A percentile compares a stretch with the other conserved stretches of the same genome.
Evolutionary conservation across 345 rosid species (phyloP).

Genomic region (Tarenaya hassleriana): DNA sequence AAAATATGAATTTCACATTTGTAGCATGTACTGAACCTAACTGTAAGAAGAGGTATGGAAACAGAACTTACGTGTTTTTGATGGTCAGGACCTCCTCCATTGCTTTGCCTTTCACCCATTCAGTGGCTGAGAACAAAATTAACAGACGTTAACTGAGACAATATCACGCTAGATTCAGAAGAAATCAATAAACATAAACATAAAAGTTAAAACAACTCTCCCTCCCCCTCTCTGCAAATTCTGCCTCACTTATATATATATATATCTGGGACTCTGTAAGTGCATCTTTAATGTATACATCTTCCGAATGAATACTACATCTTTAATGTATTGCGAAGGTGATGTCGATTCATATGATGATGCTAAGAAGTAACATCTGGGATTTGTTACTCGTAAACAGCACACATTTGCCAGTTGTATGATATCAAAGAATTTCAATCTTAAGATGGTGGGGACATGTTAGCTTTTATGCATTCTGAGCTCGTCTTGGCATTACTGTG

Average conservation of each 20-base stretch:
- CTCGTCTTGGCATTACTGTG: too few relatives aligned
- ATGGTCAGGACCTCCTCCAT: conserved; percentile 88
- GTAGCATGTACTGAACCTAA: background rate
- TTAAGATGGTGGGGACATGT: too few relatives aligned
- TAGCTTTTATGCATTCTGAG: too few relatives aligned
- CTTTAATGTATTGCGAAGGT: too few relatives aligned
- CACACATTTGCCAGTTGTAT: too few relatives aligned
- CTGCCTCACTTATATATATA: background rate
- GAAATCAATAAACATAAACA: background rate
- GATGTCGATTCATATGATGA: too few relatives aligned
- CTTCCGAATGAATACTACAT: too few relatives aligned
- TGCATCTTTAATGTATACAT: too few relatives aligned
- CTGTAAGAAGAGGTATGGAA: conserved; percentile 2
- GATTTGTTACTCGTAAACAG: too few relatives aligned
- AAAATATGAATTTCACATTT: background rate
- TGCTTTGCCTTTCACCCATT: conserved; percentile 97
- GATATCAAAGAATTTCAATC: too few relatives aligned
- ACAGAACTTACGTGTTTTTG: conserved; percentile 74
- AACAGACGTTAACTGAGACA: background rate
- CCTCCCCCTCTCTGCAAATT: background rate
- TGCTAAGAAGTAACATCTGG: too few relatives aligned
- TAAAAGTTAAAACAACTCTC: background rate
- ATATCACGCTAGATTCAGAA: background rate
- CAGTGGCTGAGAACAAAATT: conserved; percentile 51
- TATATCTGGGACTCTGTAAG: too few relatives aligned